Percentiles rank a stretch among this genome's conserved stretches.
phyloP scores from a whole-genome alignment of 768 basidiomycete genomes.

The Russula abietina region DNA sequence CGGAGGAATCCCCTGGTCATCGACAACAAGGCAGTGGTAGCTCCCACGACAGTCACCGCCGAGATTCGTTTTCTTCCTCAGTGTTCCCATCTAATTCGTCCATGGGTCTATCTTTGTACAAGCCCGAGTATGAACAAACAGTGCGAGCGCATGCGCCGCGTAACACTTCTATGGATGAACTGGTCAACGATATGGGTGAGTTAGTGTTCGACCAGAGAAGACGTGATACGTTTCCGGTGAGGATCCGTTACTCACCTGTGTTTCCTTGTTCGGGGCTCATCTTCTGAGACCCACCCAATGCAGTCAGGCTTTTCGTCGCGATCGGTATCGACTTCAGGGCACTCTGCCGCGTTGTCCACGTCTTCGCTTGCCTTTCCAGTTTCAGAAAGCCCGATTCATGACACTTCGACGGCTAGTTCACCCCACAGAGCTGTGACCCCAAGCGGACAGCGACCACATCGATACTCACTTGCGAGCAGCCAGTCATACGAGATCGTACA shows the following conservation, averaged over 20 bases:
- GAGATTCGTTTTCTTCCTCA: conserved; percentile 55
- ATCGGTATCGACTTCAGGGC: conserved; percentile 20
- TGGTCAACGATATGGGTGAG: conserved; percentile 63
- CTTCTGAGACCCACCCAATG: background rate
- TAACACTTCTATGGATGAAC: conserved; percentile 42
- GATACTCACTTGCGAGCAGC: conserved; percentile 27
- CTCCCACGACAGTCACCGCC: conserved; percentile 35
- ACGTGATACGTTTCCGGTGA: conserved; percentile 55
- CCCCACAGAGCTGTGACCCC: conserved; percentile 19
- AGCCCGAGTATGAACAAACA: conserved; percentile 63
- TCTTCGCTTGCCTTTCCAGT: conserved; percentile 33
- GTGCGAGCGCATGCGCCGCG: conserved; percentile 29
- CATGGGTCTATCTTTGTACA: conserved; percentile 62
- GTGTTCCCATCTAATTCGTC: conserved; percentile 57
- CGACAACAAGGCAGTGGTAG: conserved; percentile 32
- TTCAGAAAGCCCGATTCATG: conserved; percentile 33
- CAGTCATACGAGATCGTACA: conserved; percentile 31
- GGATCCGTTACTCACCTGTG: background rate
- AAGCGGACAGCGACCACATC: conserved; percentile 20
- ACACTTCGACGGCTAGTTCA: conserved; percentile 10
- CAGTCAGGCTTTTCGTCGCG: conserved; percentile 10
- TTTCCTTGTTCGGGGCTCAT: background rate
- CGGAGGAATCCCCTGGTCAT: conserved; percentile 23
- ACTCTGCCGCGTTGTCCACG: conserved; percentile 20
- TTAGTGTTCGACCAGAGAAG: conserved; percentile 48